Evolutionary conservation across 306 rosid species (phyloP).

Genomic region (Delonix regia): DNA sequence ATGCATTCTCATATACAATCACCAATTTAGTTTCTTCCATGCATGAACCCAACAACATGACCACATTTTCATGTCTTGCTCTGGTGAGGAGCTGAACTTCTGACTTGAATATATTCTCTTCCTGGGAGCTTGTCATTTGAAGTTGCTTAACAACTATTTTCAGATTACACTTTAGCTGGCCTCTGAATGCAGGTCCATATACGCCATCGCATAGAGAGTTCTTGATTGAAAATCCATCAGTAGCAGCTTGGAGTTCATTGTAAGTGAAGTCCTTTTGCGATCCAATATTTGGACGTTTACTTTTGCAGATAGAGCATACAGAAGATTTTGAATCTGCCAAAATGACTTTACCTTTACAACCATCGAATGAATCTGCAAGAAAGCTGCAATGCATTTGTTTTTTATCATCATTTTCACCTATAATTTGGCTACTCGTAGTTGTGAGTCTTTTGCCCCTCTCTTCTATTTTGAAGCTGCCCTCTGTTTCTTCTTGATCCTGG

Average conservation of each 20-base stretch:
- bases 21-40: conserved; percentile 53
- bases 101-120: conserved; percentile 55
- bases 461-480: conserved; percentile 26
- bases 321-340: conserved; percentile 36
- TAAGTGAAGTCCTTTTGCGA: conserved; percentile 58
- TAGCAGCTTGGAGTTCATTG: conserved; percentile 62
- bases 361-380: conserved; percentile 14
- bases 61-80: conserved; percentile 75
- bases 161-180: conserved; percentile 48
- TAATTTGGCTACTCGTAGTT: not conserved
- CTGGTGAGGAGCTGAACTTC: conserved; percentile 60
- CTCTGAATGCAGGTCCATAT: conserved; percentile 63
- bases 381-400: conserved; percentile 26
- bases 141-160: conserved; percentile 72
- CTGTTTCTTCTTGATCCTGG: conserved; percentile 16
- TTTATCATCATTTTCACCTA: not conserved
- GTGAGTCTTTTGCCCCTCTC: not conserved
- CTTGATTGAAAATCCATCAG: conserved; percentile 58
- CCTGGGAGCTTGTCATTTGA: conserved; percentile 57
- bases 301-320: conserved; percentile 58
- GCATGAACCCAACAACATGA: conserved; percentile 72
- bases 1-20: conserved; percentile 68
- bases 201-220: conserved; percentile 60
- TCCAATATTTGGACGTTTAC: conserved; percentile 47
- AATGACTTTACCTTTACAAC: conserved; percentile 14